These are phyloP conservation scores for Ogataea nonfermentans DNA, from an alignment of 805 yeast species.

Conservation along the genomic window DNA sequence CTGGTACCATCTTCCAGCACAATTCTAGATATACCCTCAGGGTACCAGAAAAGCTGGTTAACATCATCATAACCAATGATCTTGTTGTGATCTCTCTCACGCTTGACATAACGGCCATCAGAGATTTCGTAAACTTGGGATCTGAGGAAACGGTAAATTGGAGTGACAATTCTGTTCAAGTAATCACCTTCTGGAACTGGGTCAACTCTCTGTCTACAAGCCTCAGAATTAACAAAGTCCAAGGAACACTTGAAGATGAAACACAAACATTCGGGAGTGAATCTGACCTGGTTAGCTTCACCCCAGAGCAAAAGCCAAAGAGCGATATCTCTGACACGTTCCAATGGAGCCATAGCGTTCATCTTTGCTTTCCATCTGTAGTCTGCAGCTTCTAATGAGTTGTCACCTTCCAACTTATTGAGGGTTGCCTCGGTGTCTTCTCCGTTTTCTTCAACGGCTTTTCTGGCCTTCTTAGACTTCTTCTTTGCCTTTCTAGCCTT, in stretches of 20 bases:
- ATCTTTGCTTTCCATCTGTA: slow-evolving; percentile 81
- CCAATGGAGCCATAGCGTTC: slow-evolving; percentile 70
- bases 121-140: slow-evolving; percentile 78
- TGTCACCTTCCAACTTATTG: slow-evolving; percentile 75
- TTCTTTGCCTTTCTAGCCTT: slow-evolving; percentile 80
- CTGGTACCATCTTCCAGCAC: slow-evolving; percentile 89
- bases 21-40: slow-evolving; percentile 95
- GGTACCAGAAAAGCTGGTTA: slow-evolving; percentile 98
- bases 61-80: slow-evolving; percentile 96
- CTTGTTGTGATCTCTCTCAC: slow-evolving; percentile 81
- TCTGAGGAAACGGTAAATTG: slow-evolving; percentile 77
- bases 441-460: slow-evolving; percentile 65
- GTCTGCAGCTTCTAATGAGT: slow-evolving; percentile 80
- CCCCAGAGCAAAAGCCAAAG: slow-evolving; percentile 81
- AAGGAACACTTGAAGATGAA: slow-evolving; percentile 93
- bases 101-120: slow-evolving; percentile 78
- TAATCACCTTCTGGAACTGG: slow-evolving; percentile 89
- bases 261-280: slow-evolving; percentile 86
- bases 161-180: slow-evolving; percentile 89
- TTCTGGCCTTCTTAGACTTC: slow-evolving; percentile 73
- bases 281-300: slow-evolving; percentile 92
- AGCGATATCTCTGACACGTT: slow-evolving; percentile 76
- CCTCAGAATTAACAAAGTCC: slow-evolving; percentile 85
- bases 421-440: slow-evolving; percentile 57
- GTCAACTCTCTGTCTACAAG: slow-evolving; percentile 83